Base-by-base conservation (phyloP, 139 green algal species). In the Gonium pectorale region DNA sequence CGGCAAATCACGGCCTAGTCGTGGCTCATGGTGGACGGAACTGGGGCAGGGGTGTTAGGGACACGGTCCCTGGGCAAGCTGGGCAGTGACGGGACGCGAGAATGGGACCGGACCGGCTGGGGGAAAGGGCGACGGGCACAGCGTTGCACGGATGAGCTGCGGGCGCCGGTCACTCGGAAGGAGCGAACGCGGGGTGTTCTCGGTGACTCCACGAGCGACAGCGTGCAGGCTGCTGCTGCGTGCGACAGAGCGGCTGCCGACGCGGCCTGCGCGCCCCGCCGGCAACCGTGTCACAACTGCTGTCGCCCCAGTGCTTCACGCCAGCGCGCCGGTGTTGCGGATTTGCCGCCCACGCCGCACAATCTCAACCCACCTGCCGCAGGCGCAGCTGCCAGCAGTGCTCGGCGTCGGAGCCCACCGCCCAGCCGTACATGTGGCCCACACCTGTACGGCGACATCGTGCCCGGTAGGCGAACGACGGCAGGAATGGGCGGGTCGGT, bases 341-440 rank as follows among this genome's bases (percentile, higher is more conserved):
- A 56, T 56, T 17, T 56, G 17, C 59, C 59, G 17, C 27, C 29
- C 26, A 66, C 3, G 3, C 11, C 59, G 26, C 59, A 59, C 5
- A 8, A 7, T 7, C 59, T 19, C 59, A 66, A 29, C 37, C 3
- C 56, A 81, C 75, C 75, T 82, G 75, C 75, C 35, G 31, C 17
- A 82, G 59, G 40, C 41, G 59, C 11, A 82, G 40, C 59, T 33
- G 40, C n/a, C 44, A 40, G 41, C 71, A 51, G 75, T 71, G 75
- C 1, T 59, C 73, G 21, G 40, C n/a, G 5, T 8, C 73, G n/a
- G 75, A 6, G 17, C 40, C 59, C 19, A 41, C 40, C n/a, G 59
- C 59, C 75, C 75, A 82, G 40, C 75, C 75, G 75, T 49, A 82
- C 56, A 59, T 6, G 59, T 82, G 60, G 3, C 75, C 59, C 35